A percentile compares a stretch with the other conserved stretches of the same genome.
Evolutionary conservation across 1,284 basidiomycete species (phyloP).

Genomic region (Rhodofomes roseus): DNA sequence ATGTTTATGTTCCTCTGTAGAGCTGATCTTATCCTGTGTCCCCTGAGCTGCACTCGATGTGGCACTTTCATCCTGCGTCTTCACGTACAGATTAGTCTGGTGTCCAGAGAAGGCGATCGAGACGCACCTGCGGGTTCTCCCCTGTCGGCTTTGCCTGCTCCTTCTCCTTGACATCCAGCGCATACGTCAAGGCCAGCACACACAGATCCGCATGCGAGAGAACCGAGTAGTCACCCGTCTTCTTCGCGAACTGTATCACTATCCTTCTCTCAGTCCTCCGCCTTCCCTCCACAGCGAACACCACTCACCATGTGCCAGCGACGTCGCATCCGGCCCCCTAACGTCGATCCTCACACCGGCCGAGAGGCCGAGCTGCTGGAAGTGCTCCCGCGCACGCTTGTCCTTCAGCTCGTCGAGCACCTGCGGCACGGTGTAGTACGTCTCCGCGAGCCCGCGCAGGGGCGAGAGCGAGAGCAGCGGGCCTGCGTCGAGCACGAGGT

Average conservation of each 20-base stretch:
- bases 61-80: not conserved
- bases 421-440: constrained; percentile 84
- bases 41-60: not conserved
- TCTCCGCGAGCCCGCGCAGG: constrained; percentile 77
- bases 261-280: constrained; percentile 12
- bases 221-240: constrained; percentile 95
- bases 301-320: constrained; percentile 71
- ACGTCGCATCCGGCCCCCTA: constrained; percentile 67
- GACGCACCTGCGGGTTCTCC: not conserved
- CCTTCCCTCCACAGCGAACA: not conserved
- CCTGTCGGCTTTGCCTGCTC: constrained; percentile 19
- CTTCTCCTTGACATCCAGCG: constrained; percentile 59
- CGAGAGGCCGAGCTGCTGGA: constrained; percentile 69
- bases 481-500: constrained; percentile 88
- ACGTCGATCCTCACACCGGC: constrained; percentile 78
- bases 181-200: constrained; percentile 87
- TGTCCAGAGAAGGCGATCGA: not conserved
- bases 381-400: constrained; percentile 80
- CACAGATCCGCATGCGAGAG: constrained; percentile 90
- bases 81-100: not conserved
- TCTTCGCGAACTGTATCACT: constrained; percentile 92
- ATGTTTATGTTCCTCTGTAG: not conserved
- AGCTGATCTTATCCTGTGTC: not conserved
- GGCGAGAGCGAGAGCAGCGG: constrained; percentile 86
- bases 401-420: constrained; percentile 89